Evolutionary conservation across 768 basidiomycete species (phyloP), one percentile per base, ranked within the genome.

Genomic region (Tylopilus sp.): DNA sequence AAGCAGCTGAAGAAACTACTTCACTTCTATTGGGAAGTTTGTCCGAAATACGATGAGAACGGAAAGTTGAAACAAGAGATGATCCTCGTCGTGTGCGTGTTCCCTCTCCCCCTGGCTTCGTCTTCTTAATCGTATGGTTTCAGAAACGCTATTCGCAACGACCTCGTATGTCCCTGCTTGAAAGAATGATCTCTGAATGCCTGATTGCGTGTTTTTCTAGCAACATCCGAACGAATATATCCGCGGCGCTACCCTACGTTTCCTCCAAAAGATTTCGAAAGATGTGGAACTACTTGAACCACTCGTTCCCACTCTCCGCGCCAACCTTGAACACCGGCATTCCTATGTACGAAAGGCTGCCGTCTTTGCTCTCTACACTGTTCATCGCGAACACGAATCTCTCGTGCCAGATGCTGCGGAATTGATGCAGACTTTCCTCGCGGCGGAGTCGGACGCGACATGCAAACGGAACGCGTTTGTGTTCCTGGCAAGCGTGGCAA

Each of bases 161-260:
- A 99, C 76, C 83, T 98, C 50, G 93, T 94, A 59, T 60, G 89
- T 76, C 16, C 28, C 28, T 48, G 24, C 37, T 3, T n/a, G n/a
- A n/a, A 26, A 25, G 26, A 33, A 56, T 50, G 13, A 14, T 19
- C 13, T 13, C 12, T 16, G 9, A 11, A 22, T 25, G 31, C 33
- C 45, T 52, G 36, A 60, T 17, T 34, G 3, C 28, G n/a, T 29
- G 1, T 26, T 44, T 30, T 22, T 38, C 7, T 57, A 95, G 90
- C 95, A 98, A 94, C 97, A 99, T 65, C 95, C 96, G 10, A 98
- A 99, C 64, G 97, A 99, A 76, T 99, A 98, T 71, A 97, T 99
- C 63, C 90, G 97, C 33, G 97, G 97, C 41, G 92, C 94, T n/a
- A 95, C 92, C 12, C 83, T 98, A 30, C 88, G 97, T 24, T 96